These are phyloP conservation scores for Agrocybe praecox DNA, from an alignment of 768 basidiomycete species.

Conservation along the genomic window DNA sequence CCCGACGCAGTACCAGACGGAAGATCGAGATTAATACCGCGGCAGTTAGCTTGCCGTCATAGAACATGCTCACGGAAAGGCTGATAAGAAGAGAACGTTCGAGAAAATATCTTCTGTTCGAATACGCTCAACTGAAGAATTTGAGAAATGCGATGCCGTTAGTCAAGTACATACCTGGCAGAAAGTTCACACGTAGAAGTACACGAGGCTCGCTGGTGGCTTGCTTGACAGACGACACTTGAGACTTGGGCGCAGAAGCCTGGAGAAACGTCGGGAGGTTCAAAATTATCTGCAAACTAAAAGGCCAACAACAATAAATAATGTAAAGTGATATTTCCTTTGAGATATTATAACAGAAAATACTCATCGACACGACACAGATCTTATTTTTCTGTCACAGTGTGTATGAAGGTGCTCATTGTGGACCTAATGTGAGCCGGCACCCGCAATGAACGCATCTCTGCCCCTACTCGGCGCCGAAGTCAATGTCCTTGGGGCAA, in stretches of 20 bases:
- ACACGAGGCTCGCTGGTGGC: neutral
- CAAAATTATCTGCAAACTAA: neutral
- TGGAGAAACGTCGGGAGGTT: neutral
- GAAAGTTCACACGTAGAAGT: neutral
- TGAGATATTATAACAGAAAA: neutral
- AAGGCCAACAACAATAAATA: neutral
- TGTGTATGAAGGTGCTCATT: neutral
- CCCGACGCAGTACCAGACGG: neutral
- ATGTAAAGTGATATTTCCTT: neutral
- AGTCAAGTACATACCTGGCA: neutral
- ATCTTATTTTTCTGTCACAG: no score
- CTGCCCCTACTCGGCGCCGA: neutral
- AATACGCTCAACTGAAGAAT: neutral
- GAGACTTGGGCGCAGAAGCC: neutral
- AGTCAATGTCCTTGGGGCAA: neutral
- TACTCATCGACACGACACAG: neutral
- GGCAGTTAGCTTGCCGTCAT: neutral
- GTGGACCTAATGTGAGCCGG: neutral
- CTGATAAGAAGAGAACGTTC: neutral
- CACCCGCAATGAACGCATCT: neutral
- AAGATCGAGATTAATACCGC: neutral
- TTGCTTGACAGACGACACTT: neutral
- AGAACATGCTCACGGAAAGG: neutral
- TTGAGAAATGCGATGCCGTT: neutral
- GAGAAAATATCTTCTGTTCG: neutral